Evolutionary conservation across 1,284 basidiomycete genomes (phyloP), one percentile per base, ranked within the genome.

Genomic region (Wallemia ichthyophaga): DNA sequence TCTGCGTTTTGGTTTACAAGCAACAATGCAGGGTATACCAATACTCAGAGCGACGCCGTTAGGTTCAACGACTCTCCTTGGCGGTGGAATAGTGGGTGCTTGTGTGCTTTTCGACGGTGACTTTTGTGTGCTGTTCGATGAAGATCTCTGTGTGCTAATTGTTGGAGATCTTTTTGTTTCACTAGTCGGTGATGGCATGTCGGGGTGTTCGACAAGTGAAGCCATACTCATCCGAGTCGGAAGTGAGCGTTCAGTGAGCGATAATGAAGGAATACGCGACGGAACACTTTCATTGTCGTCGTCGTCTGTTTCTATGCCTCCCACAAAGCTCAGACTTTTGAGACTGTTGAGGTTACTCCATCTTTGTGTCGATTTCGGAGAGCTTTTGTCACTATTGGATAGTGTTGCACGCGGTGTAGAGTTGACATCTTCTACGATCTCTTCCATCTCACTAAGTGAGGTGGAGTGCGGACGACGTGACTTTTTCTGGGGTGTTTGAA

Each of bases 21-120:
- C 79, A 60, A 91, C 84, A 66, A 92, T 86, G 70, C 87, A 92
- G 0, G 86, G 85, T 57, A 92, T 91, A 5, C 88, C 87, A 23
- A 91, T 79, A 53, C 84, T 79, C 33, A 94, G 76, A 2, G 78
- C 80, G 1, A 82, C 78, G 0, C 87, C 86, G 19, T 19, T 62
- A 15, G 37, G 37, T 21, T 48, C 37, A 5, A 48, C 37, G 13
- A 21, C 28, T 31, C 28, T 31, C 17, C 17, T 7, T 17, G 28
- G 28, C 28, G 28, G 7, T 31, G n/a, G n/a, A n/a, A n/a, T n/a
- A n/a, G n/a, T n/a, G n/a, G n/a, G n/a, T n/a, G n/a, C n/a, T 31
- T 31, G 7, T 31, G 7, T 31, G 28, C 28, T 31, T 17, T 31
- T 31, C 17, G 7, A 31, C 17, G 28, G 17, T 17, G 9, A 31